A percentile compares a stretch with the other conserved stretches of the same genome.
phyloP scores from a whole-genome alignment of 179 eudicot species.

The Patellifolia procumbens region DNA sequence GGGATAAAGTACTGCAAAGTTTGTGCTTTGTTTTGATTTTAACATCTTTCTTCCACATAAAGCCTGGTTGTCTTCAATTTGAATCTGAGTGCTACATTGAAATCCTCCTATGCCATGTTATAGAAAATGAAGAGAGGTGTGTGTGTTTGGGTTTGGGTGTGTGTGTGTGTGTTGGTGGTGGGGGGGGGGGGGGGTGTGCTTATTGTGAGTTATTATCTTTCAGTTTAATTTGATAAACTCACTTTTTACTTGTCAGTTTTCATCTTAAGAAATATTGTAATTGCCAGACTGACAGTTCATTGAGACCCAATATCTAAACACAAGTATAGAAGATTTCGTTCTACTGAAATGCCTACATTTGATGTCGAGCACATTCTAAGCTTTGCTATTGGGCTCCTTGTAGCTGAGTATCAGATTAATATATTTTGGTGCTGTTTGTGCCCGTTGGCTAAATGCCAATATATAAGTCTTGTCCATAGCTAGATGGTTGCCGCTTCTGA shows the following conservation, averaged over 20 bases:
- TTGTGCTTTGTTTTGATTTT: background rate
- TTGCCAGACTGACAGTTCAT: background rate
- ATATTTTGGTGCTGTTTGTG: conserved; percentile 5
- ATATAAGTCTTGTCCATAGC: background rate
- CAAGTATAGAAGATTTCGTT: too few species aligned
- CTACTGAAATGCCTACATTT: background rate
- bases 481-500: background rate
- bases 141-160: too few species aligned
- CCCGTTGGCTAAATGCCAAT: background rate
- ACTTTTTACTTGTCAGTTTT: background rate
- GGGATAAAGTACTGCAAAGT: conserved; percentile 77
- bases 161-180: too few species aligned
- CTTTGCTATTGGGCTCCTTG: too few species aligned
- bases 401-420: background rate
- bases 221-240: background rate
- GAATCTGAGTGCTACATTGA: background rate
- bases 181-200: background rate
- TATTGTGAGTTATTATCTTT: background rate
- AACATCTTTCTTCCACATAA: background rate
- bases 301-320: background rate
- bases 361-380: background rate
- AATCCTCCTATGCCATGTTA: background rate
- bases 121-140: background rate
- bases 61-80: background rate
- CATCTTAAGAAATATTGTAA: too few species aligned